A percentile compares a stretch with the other conserved stretches of the same genome.
Evolutionary conservation across 805 yeast genomes (phyloP).

Genomic region (Candida chauliodis): DNA sequence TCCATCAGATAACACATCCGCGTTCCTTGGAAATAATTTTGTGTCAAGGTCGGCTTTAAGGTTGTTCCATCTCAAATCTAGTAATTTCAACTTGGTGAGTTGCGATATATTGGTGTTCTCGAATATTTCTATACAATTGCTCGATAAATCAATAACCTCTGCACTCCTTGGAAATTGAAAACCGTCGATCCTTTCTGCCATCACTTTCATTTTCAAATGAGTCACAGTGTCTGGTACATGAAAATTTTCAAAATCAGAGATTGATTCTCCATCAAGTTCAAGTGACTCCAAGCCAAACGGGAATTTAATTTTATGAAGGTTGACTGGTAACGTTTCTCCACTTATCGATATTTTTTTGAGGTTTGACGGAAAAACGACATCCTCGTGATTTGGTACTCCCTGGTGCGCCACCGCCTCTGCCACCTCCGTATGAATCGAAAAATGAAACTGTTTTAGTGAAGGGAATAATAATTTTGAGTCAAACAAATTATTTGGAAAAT

Average conservation of each 20-base stretch:
- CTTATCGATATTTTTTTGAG: background rate
- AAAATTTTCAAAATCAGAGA: background rate
- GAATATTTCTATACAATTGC: background rate
- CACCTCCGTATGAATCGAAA: background rate
- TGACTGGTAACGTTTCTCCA: background rate
- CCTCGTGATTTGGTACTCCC: background rate
- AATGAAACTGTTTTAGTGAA: background rate
- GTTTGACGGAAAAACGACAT: background rate
- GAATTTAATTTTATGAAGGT: background rate
- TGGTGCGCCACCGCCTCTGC: background rate
- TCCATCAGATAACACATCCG: too few species aligned
- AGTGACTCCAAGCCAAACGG: background rate
- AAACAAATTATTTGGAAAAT: background rate
- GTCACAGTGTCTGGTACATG: background rate
- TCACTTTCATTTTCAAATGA: background rate
- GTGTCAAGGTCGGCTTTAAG: background rate
- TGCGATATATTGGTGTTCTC: background rate
- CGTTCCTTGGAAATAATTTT: too few species aligned
- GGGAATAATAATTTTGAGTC: background rate
- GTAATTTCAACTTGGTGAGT: background rate
- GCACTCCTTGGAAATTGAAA: background rate
- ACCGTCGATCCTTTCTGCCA: background rate
- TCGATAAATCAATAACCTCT: background rate
- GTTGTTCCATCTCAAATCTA: background rate
- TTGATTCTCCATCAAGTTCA: background rate